Base-by-base conservation (phyloP, 805 yeast genomes). In the Starmerella ratchasimensis region DNA sequence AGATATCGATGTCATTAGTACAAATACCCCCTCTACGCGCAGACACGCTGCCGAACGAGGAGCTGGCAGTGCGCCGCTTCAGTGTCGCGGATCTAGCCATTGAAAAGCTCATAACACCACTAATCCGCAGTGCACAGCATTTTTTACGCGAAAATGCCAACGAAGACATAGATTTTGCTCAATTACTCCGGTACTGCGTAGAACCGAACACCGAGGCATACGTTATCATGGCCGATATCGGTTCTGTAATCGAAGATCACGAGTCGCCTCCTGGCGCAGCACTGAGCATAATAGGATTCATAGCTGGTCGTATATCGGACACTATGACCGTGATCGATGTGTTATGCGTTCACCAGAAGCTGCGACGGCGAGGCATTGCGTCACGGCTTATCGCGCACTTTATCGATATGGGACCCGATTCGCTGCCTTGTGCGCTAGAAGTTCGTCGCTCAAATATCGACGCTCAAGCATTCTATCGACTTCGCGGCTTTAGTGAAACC, bases 301-400 rank as follows among this genome's bases (percentile, higher is more conserved):
- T 45, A 13, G 41, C 39, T 7, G 48, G 48, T 23, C 6, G 21
- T 3, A 17, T 14, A 5, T n/a, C 29, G 13, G 5, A 11, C n/a
- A 37, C 28, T 8, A 9, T 16, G 9, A 22, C 16, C 15, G 16
- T 15, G n/a, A 25, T 45, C 14, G 48, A 42, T 20, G 20, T 36
- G 9, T 31, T 45, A 1, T 45, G 41, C 31, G 48, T 45, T 7
- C 33, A 35, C 28, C 21, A n/a, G 9, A 31, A 26, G 4, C 19
- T 24, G 16, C 39, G 45, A 11, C 24, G 38, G 8, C 34, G 13
- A 7, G 46, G 48, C n/a, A 16, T 28, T 14, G 48, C 42, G 5
- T 13, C 26, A 20, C 9, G n/a, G 24, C 44, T 45, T 10, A 18
- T 39, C 5, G 30, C 23, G 7, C 16, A 10, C 8, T 39, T 45